Conservation (phyloP, 805 yeast genomes). For the Saccharomycopsis oosterbeekiorum region DNA sequence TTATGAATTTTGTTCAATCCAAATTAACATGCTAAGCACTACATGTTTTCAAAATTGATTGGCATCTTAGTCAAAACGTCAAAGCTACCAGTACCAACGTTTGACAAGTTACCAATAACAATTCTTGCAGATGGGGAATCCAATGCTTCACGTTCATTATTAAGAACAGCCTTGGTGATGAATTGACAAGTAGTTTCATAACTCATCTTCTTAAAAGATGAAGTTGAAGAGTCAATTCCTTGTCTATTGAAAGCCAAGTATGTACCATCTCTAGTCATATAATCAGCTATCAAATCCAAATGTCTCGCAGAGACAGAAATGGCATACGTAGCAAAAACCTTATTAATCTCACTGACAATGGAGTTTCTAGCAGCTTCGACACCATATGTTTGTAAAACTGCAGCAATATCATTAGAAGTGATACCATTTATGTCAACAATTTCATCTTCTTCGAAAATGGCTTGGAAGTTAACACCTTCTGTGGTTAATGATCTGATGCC, state of each 20-base stretch:
- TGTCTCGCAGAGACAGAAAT: conserved; percentile 89
- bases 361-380: conserved; percentile 99
- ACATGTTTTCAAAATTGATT: not conserved
- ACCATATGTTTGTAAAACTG: conserved; percentile 87
- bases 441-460: conserved; percentile 97
- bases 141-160: conserved; percentile 79
- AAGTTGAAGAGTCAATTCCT: conserved; percentile 92
- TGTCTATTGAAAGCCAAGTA: conserved; percentile 95
- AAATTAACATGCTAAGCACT: not conserved
- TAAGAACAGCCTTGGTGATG: conserved; percentile 90
- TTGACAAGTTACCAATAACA: conserved; percentile 82
- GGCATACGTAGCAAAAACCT: conserved; percentile 94
- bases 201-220: conserved; percentile 97
- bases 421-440: conserved; percentile 85
- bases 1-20: too few relatives aligned
- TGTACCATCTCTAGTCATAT: conserved; percentile 98
- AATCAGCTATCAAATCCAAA: conserved; percentile 92
- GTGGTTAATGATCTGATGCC: conserved; percentile 77
- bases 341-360: conserved; percentile 88
- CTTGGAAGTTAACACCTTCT: conserved; percentile 95
- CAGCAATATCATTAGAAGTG: conserved; percentile 84
- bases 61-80: conserved; percentile 51
- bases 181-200: conserved; percentile 98
- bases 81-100: conserved; percentile 94
- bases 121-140: conserved; percentile 90